Evolutionary conservation across 2,329 filamentous ascomycete species (phyloP).

Genomic region (Pseudocercospora macadamiae): DNA sequence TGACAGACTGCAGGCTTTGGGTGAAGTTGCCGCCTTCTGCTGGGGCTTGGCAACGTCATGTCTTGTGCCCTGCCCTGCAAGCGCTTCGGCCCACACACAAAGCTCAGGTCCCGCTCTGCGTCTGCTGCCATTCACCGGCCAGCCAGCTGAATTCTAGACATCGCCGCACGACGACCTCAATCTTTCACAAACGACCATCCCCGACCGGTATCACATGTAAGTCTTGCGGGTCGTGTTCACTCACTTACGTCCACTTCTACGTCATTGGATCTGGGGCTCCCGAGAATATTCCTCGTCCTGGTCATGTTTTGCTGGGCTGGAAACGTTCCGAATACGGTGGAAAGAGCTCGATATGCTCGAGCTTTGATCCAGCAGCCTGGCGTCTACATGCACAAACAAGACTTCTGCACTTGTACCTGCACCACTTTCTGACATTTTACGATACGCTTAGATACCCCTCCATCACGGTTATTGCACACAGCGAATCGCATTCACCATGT

Average conservation of each 20-base stretch:
- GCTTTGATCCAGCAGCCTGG: background rate
- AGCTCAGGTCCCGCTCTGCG: background rate
- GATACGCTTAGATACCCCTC: conserved; percentile 9
- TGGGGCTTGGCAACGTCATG: conserved; percentile 5
- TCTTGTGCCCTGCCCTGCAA: too few relatives aligned
- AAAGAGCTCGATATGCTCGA: background rate
- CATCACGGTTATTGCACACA: conserved; percentile 17
- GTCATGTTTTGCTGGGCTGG: conserved; percentile 16
- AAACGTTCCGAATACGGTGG: conserved; percentile 18
- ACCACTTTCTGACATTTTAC: background rate
- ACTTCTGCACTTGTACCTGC: conserved; percentile 1
- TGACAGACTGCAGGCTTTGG: background rate
- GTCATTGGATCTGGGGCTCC: too few relatives aligned
- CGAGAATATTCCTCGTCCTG: too few relatives aligned
- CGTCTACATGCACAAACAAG: background rate
- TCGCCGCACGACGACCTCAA: background rate
- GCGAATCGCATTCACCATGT: conserved; percentile 27
- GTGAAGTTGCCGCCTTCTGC: background rate
- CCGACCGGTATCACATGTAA: conserved; percentile 2
- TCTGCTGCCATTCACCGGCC: background rate
- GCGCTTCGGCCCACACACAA: background rate
- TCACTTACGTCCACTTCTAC: background rate
- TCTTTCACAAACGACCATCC: background rate
- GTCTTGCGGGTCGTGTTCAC: background rate
- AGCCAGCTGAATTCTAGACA: background rate